Conservation (phyloP, 2,329 filamentous ascomycete genomes). For the Pseudogymnoascus sp. region DNA sequence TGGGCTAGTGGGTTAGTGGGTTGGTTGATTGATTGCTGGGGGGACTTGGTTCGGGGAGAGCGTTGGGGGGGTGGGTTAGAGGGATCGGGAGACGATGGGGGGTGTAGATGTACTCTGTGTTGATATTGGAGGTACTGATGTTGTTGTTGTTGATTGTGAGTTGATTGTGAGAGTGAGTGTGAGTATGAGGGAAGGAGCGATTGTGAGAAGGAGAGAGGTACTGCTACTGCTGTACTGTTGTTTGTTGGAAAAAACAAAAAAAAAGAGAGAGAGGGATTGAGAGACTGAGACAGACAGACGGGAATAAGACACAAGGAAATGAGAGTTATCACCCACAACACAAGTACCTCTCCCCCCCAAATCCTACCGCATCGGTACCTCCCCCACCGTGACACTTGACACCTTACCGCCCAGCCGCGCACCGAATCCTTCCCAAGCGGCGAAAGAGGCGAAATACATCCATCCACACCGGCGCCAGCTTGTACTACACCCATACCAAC, state of each 20-base stretch:
- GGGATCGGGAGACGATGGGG: too few relatives aligned
- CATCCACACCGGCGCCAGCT: too few relatives aligned
- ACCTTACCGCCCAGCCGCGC: not conserved
- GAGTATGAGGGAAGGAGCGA: not conserved
- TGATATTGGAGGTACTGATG: not conserved
- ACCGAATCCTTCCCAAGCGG: not conserved
- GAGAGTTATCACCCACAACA: not conserved
- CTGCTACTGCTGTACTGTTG: too few relatives aligned
- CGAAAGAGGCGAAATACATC: not conserved
- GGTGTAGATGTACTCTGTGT: not conserved
- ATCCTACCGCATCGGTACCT: too few relatives aligned
- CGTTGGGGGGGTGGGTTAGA: too few relatives aligned
- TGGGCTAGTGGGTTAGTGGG: too few relatives aligned
- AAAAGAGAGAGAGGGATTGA: not conserved
- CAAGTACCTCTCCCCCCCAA: not conserved
- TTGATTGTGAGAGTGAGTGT: too few relatives aligned
- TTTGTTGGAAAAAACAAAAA: not conserved
- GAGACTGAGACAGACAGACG: not conserved
- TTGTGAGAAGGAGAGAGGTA: too few relatives aligned
- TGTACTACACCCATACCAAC: not conserved
- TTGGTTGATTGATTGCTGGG: not conserved
- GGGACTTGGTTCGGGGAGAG: too few relatives aligned
- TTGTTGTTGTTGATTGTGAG: not conserved
- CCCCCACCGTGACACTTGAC: not conserved
- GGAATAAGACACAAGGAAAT: not conserved